These are phyloP conservation scores for Lactifluus rugatus DNA, from an alignment of 768 basidiomycete species.

Conservation along the genomic window DNA sequence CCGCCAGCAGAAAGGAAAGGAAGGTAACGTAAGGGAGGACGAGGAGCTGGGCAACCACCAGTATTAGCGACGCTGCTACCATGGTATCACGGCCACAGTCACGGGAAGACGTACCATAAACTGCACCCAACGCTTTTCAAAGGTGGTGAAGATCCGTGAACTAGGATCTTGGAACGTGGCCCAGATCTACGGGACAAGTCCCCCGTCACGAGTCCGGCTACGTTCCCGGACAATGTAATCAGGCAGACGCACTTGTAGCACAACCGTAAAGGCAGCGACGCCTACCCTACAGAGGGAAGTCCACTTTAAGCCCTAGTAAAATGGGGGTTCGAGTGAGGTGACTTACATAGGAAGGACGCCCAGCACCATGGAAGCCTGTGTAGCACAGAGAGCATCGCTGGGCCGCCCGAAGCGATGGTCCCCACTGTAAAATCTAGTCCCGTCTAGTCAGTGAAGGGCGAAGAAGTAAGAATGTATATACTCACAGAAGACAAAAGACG, in stretches of 20 bases:
- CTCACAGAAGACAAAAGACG: conserved; percentile 43
- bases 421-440: conserved; percentile 28
- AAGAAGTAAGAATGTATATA: background rate
- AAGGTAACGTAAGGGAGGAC: conserved; percentile 35
- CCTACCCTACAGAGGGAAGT: conserved; percentile 28
- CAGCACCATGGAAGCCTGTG: conserved; percentile 44
- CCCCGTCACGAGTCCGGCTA: background rate
- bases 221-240: background rate
- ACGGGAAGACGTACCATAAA: conserved; percentile 19
- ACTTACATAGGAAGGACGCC: conserved; percentile 46
- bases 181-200: conserved; percentile 27
- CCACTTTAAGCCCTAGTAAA: conserved; percentile 2
- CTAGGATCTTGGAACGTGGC: conserved; percentile 26
- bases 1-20: conserved; percentile 30
- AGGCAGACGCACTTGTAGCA: conserved; percentile 29
- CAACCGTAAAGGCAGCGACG: conserved; percentile 33
- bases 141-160: conserved; percentile 20
- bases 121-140: conserved; percentile 22
- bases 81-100: background rate
- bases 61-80: conserved; percentile 12
- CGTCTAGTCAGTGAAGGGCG: background rate
- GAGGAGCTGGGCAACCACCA: conserved; percentile 26
- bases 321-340: background rate
- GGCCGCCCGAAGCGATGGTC: conserved; percentile 22
- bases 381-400: conserved; percentile 32